Base-by-base conservation (phyloP, 257 asterid species). In the Rhazya stricta region DNA sequence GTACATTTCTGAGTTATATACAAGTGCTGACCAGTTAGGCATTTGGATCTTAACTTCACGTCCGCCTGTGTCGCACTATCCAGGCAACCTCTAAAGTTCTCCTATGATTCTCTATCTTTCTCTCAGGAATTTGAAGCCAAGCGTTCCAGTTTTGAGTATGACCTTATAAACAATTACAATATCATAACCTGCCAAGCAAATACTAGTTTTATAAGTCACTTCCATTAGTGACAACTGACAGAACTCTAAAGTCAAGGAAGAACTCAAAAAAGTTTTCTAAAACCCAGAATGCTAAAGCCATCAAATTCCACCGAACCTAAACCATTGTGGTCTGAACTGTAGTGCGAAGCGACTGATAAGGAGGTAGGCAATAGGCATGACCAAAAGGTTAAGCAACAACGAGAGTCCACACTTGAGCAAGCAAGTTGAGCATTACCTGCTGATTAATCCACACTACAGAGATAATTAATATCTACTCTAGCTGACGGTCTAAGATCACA, bases 11-110 rank as follows among this genome's bases (percentile, higher is more conserved):
- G 37, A 45, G 32, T 67, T 29, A 62, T 18, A 30, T 30, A 58
- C 23, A 56, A 13, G 42, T 37, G 21, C 6, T 43, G 68, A 51
- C 62, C 69, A 32, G 27, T 62, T 62, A 32, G 45, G 45, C 45
- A 62, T 6, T 62, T 32, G 45, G 45, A 62, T 62, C 34, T 25
- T 25, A 27, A 23, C 2, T 43, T 9, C 56, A 21, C 54, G 23
- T 71, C 63, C 57, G 53, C 43, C 80, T 77, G 77, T 76, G 67
- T 62, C 36, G 29, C 77, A 77, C 67, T 71, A 71, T 29, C 3
- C 9, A 9, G 13, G 30, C 76, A 69, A 30, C 48, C 43, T 41
- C 69, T 18, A 39, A 43, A 13, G 3, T 48, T 48, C 11, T 48
- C 54, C 23, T 15, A 48, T 62, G 25, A 16, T 62, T 62, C 43